Conservation (phyloP, 495 filamentous ascomycete genomes). For the Tuber magnatum region DNA sequence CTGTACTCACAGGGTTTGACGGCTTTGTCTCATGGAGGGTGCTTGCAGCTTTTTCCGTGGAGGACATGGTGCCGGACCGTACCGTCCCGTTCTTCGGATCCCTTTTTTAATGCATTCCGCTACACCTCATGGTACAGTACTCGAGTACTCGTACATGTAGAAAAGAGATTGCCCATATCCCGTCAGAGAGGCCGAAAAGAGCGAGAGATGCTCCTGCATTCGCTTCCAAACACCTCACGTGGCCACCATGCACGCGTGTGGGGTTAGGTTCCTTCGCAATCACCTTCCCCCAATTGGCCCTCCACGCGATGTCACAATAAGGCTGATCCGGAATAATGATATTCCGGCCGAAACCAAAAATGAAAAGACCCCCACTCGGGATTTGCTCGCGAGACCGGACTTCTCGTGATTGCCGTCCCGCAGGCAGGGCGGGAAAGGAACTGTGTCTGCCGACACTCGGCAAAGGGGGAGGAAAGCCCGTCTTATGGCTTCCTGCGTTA, state of each 20-base stretch:
- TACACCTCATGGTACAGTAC: not conserved
- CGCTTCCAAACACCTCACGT: not conserved
- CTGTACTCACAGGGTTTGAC: not conserved
- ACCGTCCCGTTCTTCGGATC: not conserved
- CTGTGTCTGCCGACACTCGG: not conserved
- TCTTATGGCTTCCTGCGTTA: not conserved
- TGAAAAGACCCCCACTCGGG: not conserved
- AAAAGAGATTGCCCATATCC: not conserved
- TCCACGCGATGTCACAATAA: conserved; percentile 2
- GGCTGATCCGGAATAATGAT: not conserved
- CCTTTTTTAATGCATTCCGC: not conserved
- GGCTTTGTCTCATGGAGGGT: not conserved
- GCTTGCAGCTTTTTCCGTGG: not conserved
- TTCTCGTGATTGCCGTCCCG: not conserved
- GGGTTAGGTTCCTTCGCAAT: not conserved
- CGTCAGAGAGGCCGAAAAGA: not conserved
- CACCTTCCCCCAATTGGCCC: not conserved
- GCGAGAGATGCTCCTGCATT: not conserved
- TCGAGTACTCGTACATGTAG: too few species aligned
- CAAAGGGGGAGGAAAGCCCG: not conserved
- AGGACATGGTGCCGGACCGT: not conserved
- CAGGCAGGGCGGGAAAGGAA: not conserved
- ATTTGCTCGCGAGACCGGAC: not conserved
- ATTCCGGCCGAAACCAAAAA: not conserved
- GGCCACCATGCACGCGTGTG: not conserved